A percentile compares a stretch with the other conserved stretches of the same genome.
These are phyloP conservation scores for Termitomyces sp. DNA, from an alignment of 768 basidiomycete genomes.

Conservation along the genomic window DNA sequence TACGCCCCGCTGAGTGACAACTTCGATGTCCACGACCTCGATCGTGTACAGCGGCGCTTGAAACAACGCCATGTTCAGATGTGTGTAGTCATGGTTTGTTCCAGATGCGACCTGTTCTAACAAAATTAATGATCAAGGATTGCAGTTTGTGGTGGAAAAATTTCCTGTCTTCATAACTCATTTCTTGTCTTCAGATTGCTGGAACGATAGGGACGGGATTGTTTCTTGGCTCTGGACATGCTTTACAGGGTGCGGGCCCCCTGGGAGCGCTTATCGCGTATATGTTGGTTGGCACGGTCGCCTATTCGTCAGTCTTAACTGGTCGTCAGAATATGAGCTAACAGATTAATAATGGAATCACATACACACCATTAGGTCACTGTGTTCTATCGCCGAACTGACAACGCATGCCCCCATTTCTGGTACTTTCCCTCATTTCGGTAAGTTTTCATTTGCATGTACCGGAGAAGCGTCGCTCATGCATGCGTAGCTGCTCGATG, in stretches of 20 bases:
- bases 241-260: constrained; percentile 60
- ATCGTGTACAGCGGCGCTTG: constrained; percentile 67
- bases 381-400: constrained; percentile 76
- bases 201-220: constrained; percentile 76
- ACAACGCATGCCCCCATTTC: constrained; percentile 78
- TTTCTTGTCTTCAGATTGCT: constrained; percentile 44
- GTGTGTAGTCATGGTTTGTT: constrained; percentile 32
- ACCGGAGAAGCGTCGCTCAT: not conserved
- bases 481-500: constrained; percentile 42
- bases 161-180: not conserved
- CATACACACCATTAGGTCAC: constrained; percentile 31
- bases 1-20: constrained; percentile 28
- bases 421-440: constrained; percentile 75
- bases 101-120: not conserved
- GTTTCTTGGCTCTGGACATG: constrained; percentile 67
- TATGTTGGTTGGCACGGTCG: constrained; percentile 58
- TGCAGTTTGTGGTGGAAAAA: constrained; percentile 42
- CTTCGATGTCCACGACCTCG: constrained; percentile 62
- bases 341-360: not conserved
- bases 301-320: constrained; percentile 50
- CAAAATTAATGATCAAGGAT: constrained; percentile 48
- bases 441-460: constrained; percentile 21
- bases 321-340: not conserved
- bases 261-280: constrained; percentile 67
- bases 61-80: constrained; percentile 82